A percentile compares a stretch with the other conserved stretches of the same genome.
Conservation (phyloP, 2,329 filamentous ascomycete genomes). For the Chaetomiaceae sp. region DNA sequence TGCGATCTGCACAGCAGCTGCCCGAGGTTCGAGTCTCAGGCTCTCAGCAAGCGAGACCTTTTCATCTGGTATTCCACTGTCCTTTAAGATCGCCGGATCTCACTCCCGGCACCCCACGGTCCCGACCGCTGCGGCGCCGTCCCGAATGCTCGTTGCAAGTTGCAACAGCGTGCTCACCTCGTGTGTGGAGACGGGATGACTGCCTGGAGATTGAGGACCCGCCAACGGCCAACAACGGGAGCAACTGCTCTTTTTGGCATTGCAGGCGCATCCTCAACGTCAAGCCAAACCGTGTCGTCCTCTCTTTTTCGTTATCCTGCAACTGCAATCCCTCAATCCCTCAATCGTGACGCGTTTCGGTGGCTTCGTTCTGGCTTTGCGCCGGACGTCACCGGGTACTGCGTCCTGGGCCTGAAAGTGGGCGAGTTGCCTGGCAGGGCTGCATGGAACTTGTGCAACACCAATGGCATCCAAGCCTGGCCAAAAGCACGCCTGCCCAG, state of each 20-base stretch:
- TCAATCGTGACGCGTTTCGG: background rate
- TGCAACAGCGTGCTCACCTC: background rate
- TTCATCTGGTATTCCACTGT: no score
- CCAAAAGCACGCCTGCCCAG: background rate
- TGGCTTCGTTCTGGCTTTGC: background rate
- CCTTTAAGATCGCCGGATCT: no score
- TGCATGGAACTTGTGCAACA: conserved; percentile 23
- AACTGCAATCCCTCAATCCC: background rate
- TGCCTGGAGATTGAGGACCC: conserved; percentile 4
- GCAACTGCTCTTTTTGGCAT: background rate
- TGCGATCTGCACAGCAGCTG: no score
- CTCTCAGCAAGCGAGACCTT: no score
- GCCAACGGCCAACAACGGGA: background rate
- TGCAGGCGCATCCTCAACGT: background rate
- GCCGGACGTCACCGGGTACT: background rate
- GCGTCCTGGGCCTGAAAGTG: background rate
- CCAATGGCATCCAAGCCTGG: conserved; percentile 9
- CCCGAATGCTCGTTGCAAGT: conserved; percentile 3
- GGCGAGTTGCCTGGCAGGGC: conserved; percentile 3
- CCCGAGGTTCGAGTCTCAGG: no score
- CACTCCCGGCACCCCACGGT: background rate
- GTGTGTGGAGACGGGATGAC: background rate
- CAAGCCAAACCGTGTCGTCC: background rate
- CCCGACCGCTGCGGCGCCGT: conserved; percentile 6
- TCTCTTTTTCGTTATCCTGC: background rate